phyloP scores from a whole-genome alignment of 805 yeast genomes.

The Wickerhamomyces ciferrii region DNA sequence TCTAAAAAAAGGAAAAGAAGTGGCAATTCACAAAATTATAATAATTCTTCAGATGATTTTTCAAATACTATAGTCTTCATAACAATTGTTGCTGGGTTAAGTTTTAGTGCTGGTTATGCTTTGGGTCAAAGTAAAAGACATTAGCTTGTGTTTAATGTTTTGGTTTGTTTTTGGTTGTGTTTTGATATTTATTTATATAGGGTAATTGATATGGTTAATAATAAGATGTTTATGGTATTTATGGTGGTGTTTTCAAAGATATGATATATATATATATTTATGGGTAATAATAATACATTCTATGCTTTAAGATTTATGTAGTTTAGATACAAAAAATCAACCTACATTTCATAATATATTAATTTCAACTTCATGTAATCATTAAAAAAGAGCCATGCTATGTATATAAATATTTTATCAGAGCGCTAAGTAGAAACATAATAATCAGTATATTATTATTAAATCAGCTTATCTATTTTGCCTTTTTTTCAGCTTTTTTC shows the following conservation, averaged over 20 bases:
- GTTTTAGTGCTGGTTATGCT: slow-evolving; percentile 15
- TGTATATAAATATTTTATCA: no score
- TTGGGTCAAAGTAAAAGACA: slow-evolving; percentile 6
- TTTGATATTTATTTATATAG: no score
- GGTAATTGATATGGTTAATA: no score
- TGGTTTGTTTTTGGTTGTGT: no score
- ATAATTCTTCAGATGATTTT: background rate
- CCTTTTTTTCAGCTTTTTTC: background rate
- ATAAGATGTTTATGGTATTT: no score
- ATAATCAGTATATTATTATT: background rate
- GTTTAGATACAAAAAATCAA: no score
- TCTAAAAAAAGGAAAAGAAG: no score
- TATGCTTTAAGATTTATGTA: no score
- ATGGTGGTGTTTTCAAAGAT: no score
- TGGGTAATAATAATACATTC: no score
- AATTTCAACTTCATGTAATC: background rate
- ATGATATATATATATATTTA: no score
- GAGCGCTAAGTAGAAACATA: background rate
- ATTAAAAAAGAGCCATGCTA: background rate
- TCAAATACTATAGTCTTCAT: slow-evolving; percentile 1
- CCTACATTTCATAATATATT: no score
- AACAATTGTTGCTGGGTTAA: slow-evolving; percentile 8
- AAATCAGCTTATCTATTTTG: background rate
- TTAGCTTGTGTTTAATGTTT: background rate
- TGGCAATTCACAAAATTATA: background rate